Evolutionary conservation across 2,329 filamentous ascomycete species (phyloP), one percentile per base, ranked within the genome.

Genomic region (Fusarium sp.): DNA sequence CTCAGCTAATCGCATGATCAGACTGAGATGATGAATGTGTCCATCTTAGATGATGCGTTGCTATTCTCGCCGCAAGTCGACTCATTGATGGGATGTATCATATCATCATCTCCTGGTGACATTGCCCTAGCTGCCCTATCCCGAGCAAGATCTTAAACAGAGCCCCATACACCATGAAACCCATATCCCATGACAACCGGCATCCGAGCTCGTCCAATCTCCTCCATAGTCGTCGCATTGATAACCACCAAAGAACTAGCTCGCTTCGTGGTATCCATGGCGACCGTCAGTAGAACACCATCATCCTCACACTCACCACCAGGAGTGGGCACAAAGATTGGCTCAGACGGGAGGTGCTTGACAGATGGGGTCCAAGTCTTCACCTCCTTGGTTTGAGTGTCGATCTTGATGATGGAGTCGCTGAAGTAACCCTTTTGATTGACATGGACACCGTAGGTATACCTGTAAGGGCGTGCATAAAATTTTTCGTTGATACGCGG

Each of bases 351-450:
- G 6, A 69, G 18, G n/a, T 65, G 62, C 29, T 59, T 59, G 14
- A 38, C 54, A 9, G 40, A 25, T 14, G 66, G 66, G 10, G 29
- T 20, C 66, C 66, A 69, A 10, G 33, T 56, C 56, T 59, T 60
- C 2, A 35, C 20, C 6, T 60, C 14, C 35, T 65, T 59, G 20
- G 42, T 52, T n/a, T 71, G 27, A 14, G 66, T 69, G 52, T 71
- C 62, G 20, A 71, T 66, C 50, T 69, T 71, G 50, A 71, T 71
- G 25, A 71, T 60, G 16, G 69, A 71, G 29, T 69, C 69, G 27
- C 33, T 54, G n/a, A 69, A 71, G n/a, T 58, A 31, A 9, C 69
- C 66, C 6, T 14, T 22, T 3, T 16, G 59, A 14, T 65, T 47
- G 4, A 69, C 58, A 10, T 71, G 69, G 5, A 71, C 52, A 8